These are phyloP conservation scores for Botrytis fabae DNA, from an alignment of 2,329 filamentous ascomycete genomes.

Conservation along the genomic window DNA sequence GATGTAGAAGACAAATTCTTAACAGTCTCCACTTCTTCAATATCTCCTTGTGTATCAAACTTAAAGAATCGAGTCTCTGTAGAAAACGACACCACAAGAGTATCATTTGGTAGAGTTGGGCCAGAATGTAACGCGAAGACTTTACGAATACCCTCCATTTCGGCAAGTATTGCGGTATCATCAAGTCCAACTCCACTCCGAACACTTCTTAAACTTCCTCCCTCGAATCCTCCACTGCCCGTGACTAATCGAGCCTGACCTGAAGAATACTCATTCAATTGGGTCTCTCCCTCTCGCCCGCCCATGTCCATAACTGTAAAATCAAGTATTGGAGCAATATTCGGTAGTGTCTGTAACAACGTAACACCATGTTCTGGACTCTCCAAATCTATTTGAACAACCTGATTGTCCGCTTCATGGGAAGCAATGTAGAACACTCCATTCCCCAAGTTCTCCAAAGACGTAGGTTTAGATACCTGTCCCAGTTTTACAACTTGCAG, in stretches of 20 bases:
- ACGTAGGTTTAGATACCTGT: constrained; percentile 71
- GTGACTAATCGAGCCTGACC: constrained; percentile 93
- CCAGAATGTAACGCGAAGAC: constrained; percentile 68
- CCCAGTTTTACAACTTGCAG: constrained; percentile 69
- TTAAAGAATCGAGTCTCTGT: constrained; percentile 80
- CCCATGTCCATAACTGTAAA: constrained; percentile 97
- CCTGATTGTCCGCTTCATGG: constrained; percentile 88
- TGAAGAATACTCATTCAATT: constrained; percentile 88
- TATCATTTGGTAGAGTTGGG: constrained; percentile 57
- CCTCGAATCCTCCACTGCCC: constrained; percentile 84
- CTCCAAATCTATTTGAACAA: constrained; percentile 64
- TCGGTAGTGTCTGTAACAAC: constrained; percentile 73
- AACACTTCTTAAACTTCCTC: constrained; percentile 86
- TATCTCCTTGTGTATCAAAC: constrained; percentile 71
- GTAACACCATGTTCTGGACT: constrained; percentile 47
- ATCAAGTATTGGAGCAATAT: constrained; percentile 89
- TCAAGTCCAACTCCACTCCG: constrained; percentile 92
- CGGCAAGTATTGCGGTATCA: constrained; percentile 77
- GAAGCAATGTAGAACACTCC: constrained; percentile 83
- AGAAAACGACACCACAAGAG: constrained; percentile 76
- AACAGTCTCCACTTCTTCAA: constrained; percentile 83
- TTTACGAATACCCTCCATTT: constrained; percentile 71
- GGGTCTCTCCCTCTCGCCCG: constrained; percentile 73
- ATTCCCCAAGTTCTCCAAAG: constrained; percentile 73
- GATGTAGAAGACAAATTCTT: constrained; percentile 67